phyloP scores from a whole-genome alignment of 1,139 yeast genomes.

The Dujonia santamariae region DNA sequence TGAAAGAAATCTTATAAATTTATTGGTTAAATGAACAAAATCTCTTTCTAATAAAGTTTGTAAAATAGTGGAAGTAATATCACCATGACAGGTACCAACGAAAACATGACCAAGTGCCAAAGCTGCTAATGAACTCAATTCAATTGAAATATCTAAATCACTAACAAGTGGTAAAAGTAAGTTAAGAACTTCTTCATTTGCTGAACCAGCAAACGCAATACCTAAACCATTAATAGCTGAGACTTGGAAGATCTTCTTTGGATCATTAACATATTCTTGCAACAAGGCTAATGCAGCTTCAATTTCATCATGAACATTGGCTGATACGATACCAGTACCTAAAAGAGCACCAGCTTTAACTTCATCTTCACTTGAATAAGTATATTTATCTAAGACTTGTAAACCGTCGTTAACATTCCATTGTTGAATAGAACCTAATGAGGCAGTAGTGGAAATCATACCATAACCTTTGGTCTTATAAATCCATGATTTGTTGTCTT shows the following conservation, averaged over 20 bases:
- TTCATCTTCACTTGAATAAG: slow-evolving; percentile 82
- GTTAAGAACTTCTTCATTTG: slow-evolving; percentile 78
- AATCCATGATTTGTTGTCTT: slow-evolving; percentile 78
- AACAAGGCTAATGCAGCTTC: slow-evolving; percentile 87
- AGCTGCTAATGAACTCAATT: slow-evolving; percentile 82
- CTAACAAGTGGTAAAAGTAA: slow-evolving; percentile 81
- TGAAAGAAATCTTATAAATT: slow-evolving; percentile 88
- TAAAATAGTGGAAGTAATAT: slow-evolving; percentile 83
- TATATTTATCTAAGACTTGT: slow-evolving; percentile 83
- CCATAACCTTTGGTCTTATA: slow-evolving; percentile 91
- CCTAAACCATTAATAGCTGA: slow-evolving; percentile 92
- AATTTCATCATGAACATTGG: slow-evolving; percentile 94
- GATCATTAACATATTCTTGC: slow-evolving; percentile 68
- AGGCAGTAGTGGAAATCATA: slow-evolving; percentile 91
- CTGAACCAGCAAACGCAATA: slow-evolving; percentile 92
- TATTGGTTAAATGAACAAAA: slow-evolving; percentile 69
- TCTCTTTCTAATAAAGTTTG: slow-evolving; percentile 89
- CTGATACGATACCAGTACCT: slow-evolving; percentile 93
- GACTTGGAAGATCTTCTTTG: slow-evolving; percentile 56
- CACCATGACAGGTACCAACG: slow-evolving; percentile 96
- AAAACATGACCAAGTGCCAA: slow-evolving; percentile 90
- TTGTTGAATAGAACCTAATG: slow-evolving; percentile 83
- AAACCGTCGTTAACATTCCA: slow-evolving; percentile 93
- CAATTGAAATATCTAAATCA: slow-evolving; percentile 73
- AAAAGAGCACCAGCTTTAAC: slow-evolving; percentile 94